Base-by-base conservation (phyloP, 345 rosid genomes). In the Moringa oleifera region DNA sequence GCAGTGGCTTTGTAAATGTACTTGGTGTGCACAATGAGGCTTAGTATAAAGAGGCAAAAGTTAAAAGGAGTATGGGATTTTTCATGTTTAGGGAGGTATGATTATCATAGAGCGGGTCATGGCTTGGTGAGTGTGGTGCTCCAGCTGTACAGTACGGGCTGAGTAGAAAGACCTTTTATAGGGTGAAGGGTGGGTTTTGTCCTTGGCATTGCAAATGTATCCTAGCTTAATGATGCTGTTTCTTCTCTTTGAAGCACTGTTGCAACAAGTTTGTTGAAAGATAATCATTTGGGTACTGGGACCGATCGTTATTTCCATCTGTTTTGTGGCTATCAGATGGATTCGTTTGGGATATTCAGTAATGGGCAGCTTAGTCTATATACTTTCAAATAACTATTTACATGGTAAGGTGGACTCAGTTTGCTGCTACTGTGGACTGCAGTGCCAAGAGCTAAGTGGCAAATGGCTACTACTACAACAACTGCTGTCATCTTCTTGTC, bases 71-170 rank as follows among this genome's bases (percentile, higher is more conserved):
- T 5, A 57, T 55, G 76, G 47, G 72, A 49, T 68, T 58, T 64
- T 64, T n/a, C 65, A 65, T 31, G 68, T 66, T 59, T 68, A 41
- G 55, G 59, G 59, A 63, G 68, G 20, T 59, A 25, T 65, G 63
- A 41, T 33, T 33, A 33, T 33, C 6, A 33, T 4, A 7, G 47
- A 62, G 49, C 57, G 59, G 51, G 61, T 50, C 36, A 46, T 59
- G 53, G 65, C 50, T 60, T 47, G 59, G 46, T 57, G 67, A 51
- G 23, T 68, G 52, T 60, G 70, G 52, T 71, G 76, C 70, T 73
- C 77, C 81, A 77, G 81, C 84, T 71, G 81, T 68, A 55, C 59
- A 22, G 74, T 71, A 75, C 78, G 65, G 49, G 55, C 47, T 4
- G 47, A n/a, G n/a, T n/a, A n/a, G n/a, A n/a, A n/a, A n/a, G n/a